Evolutionary conservation across 768 basidiomycete genomes (phyloP).

Genomic region (Rhizopogon vinicolor): DNA sequence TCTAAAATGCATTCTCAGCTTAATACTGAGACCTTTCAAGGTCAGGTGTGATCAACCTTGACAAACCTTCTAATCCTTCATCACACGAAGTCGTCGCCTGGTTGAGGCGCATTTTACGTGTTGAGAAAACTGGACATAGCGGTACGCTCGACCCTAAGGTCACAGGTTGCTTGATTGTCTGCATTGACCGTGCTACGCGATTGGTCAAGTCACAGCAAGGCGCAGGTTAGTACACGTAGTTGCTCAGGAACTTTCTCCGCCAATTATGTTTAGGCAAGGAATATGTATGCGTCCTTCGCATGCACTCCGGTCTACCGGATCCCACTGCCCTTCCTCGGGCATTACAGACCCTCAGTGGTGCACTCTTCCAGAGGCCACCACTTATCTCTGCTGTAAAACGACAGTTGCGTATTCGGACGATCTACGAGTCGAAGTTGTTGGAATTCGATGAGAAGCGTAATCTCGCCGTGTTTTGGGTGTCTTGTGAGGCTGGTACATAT

Average conservation of each 20-base stretch:
- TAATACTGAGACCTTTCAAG: slow-evolving; percentile 34
- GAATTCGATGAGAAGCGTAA: slow-evolving; percentile 98
- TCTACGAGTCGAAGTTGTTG: slow-evolving; percentile 91
- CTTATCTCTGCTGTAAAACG: slow-evolving; percentile 99
- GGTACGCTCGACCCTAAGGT: slow-evolving; percentile 99
- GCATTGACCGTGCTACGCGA: slow-evolving; percentile 97
- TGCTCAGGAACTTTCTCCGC: neutral
- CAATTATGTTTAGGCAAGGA: slow-evolving; percentile 69
- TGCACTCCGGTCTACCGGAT: slow-evolving; percentile 79
- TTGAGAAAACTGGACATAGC: slow-evolving; percentile 98
- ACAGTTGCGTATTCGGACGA: slow-evolving; percentile 94
- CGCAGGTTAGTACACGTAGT: slow-evolving; percentile 59
- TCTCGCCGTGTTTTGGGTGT: slow-evolving; percentile 97
- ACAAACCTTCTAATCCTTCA: slow-evolving; percentile 99
- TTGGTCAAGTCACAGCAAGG: slow-evolving; percentile 98
- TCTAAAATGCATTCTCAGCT: neutral
- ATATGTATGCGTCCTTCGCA: slow-evolving; percentile 93
- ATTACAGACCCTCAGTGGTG: slow-evolving; percentile 94
- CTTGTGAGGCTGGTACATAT: slow-evolving; percentile 97
- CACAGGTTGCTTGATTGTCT: slow-evolving; percentile 97
- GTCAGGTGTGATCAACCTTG: slow-evolving; percentile 97
- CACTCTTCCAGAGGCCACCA: slow-evolving; percentile 97
- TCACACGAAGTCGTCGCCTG: slow-evolving; percentile 99
- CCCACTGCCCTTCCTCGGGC: slow-evolving; percentile 88
- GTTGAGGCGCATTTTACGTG: slow-evolving; percentile 93